Conservation (phyloP, 1,284 basidiomycete genomes). For the Anthracocystis setariae region DNA sequence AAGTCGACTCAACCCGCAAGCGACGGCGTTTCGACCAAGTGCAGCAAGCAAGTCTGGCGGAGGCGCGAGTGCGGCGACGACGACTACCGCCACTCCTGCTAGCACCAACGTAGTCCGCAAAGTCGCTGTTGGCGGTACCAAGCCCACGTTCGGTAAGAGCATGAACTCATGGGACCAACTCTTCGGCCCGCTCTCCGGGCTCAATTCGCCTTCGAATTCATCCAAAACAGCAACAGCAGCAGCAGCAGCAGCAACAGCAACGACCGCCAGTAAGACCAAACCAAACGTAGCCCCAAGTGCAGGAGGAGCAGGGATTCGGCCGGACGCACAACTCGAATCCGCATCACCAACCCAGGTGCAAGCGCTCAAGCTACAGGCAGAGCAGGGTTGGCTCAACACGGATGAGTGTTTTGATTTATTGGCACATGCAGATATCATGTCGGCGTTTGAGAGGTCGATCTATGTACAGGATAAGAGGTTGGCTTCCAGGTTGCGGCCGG, state of each 20-base stretch:
- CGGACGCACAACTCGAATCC: slow-evolving; percentile 26
- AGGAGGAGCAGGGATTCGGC: slow-evolving; percentile 31
- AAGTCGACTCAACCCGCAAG: slow-evolving; percentile 41
- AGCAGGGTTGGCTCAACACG: slow-evolving; percentile 19
- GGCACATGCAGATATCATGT: slow-evolving; percentile 52
- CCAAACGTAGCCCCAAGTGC: slow-evolving; percentile 9
- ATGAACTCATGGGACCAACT: slow-evolving; percentile 51
- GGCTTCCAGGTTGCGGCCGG: slow-evolving; percentile 18
- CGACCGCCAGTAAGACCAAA: slow-evolving; percentile 5
- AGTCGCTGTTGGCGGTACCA: slow-evolving; percentile 14
- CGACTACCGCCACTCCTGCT: slow-evolving; percentile 4
- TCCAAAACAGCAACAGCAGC: slow-evolving; percentile 2
- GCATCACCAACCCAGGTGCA: slow-evolving; percentile 14
- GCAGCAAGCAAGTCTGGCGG: slow-evolving; percentile 7
- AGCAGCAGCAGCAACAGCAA: slow-evolving; percentile 12
- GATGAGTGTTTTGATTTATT: slow-evolving; percentile 51
- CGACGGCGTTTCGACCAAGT: slow-evolving; percentile 31
- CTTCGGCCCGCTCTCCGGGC: slow-evolving; percentile 36
- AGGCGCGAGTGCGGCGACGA: slow-evolving; percentile 5
- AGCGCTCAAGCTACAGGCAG: slow-evolving; percentile 10
- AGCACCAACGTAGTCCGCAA: slow-evolving; percentile 8
- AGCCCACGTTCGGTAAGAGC: slow-evolving; percentile 45
- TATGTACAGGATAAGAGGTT: slow-evolving; percentile 22
- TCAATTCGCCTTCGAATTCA: slow-evolving; percentile 8
- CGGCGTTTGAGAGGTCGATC: slow-evolving; percentile 40